Evolutionary conservation across 257 asterid genomes (phyloP), one percentile per base, ranked within the genome.

Genomic region (Nemophila menziesii): DNA sequence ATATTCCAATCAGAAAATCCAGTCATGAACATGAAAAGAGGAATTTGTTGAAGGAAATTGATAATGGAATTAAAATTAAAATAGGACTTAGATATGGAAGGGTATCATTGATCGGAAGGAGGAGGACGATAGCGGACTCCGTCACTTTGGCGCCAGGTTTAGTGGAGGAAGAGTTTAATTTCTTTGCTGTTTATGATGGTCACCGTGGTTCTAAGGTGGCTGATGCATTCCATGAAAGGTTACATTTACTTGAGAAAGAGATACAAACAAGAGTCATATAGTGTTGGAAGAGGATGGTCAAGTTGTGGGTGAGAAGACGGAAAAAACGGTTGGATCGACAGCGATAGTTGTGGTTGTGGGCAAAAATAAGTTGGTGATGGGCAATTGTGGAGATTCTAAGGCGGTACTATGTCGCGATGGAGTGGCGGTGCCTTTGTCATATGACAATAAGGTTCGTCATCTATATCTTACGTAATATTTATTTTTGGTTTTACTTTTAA

Each of bases 381-480:
- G 82, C 0, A 80, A 75, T 24, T 79, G 87, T 56, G 87, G 94
- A 0, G 78, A 77, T 18, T 75, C 92, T 0, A 59, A 89, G 72
- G 86, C 70, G 23, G 86, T 83, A 58, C 70, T 84, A 4, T 63
- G 65, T 47, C 70, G 66, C 1, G 61, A 33, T n/a, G 87, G 78
- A 5, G 55, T 43, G 4, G 64, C 64, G 3, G 16, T 75, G 39
- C 82, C 82, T 0, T 54, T 77, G 19, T 57, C 82, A 0, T 23
- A 3, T 16, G 84, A 80, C 45, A 78, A 70, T 27, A 72, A 71
- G 78, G 86, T 79, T 12, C 39, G 48, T 29, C n/a, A n/a, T n/a
- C 36, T 7, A 4, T 24, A 24, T 24, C 6, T 24, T 4, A 4
- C 9, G 9, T 24, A 4, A 9, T 29, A 29, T 7, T 13, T 7